A percentile compares a stretch with the other conserved stretches of the same genome.
These are phyloP conservation scores for Syzygium oleosum DNA, from an alignment of 345 rosid species.

Conservation along the genomic window DNA sequence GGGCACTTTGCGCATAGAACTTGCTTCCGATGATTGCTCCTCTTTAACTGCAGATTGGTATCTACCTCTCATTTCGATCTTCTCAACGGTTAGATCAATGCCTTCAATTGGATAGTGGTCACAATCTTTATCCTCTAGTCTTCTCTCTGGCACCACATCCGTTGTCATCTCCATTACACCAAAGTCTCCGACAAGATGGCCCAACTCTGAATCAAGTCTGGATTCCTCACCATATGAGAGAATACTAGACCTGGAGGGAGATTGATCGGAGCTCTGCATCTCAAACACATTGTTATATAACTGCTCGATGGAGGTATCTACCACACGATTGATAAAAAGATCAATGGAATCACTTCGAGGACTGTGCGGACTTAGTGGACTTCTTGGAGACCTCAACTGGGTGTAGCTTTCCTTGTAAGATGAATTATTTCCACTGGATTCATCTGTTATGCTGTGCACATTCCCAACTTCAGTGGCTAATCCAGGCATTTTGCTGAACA, in stretches of 20 bases:
- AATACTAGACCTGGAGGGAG: constrained; percentile 68
- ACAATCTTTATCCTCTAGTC: neutral
- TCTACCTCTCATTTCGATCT: neutral
- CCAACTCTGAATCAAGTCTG: constrained; percentile 79
- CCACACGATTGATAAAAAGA: constrained; percentile 29
- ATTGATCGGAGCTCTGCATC: constrained; percentile 88
- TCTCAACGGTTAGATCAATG: neutral
- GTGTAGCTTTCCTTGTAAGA: constrained; percentile 1
- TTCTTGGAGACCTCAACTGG: constrained; percentile 8
- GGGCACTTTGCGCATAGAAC: constrained; percentile 25
- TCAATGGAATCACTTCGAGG: constrained; percentile 12
- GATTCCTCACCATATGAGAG: constrained; percentile 83
- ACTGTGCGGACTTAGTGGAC: constrained; percentile 13
- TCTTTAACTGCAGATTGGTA: neutral
- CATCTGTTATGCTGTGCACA: neutral
- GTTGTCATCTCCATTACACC: constrained; percentile 35
- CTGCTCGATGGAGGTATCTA: constrained; percentile 68
- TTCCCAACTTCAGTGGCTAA: neutral
- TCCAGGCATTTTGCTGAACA: constrained; percentile 5
- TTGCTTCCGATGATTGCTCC: constrained; percentile 21
- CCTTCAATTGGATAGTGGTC: neutral
- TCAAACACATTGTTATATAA: constrained; percentile 75
- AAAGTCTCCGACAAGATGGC: constrained; percentile 66
- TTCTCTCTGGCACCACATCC: constrained; percentile 18
- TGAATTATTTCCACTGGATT: neutral